These are phyloP conservation scores for Scleroderma bovista DNA, from an alignment of 768 basidiomycete species.

Conservation along the genomic window DNA sequence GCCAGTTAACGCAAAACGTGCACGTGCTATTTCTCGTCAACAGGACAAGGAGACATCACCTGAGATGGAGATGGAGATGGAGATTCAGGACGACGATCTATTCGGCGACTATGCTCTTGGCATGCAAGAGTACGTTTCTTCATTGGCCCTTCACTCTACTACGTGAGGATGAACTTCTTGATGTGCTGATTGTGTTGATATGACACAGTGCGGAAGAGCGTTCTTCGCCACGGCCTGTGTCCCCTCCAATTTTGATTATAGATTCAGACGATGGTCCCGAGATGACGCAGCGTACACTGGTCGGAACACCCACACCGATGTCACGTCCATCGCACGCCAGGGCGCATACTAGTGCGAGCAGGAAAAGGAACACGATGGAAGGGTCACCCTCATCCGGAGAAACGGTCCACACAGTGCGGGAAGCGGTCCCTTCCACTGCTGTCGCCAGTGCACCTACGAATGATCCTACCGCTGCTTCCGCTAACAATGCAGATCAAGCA, in stretches of 20 bases:
- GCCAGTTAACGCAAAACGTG: background rate
- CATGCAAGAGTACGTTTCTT: conserved; percentile 9
- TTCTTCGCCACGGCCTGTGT: background rate
- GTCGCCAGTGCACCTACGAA: too few species aligned
- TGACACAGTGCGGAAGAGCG: background rate
- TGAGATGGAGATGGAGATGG: too few species aligned
- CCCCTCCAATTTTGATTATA: too few species aligned
- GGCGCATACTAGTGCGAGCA: too few species aligned
- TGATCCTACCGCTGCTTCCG: too few species aligned
- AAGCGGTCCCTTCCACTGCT: too few species aligned
- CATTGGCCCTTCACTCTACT: background rate
- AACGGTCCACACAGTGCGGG: too few species aligned
- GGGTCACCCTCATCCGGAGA: too few species aligned
- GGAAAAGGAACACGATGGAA: too few species aligned
- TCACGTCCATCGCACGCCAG: conserved; percentile 3
- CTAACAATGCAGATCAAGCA: too few species aligned
- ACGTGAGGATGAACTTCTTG: too few species aligned
- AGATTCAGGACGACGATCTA: conserved; percentile 13
- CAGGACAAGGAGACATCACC: background rate
- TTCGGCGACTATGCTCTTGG: conserved; percentile 14
- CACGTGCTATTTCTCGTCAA: background rate
- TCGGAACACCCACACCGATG: too few species aligned
- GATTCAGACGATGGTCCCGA: conserved; percentile 4
- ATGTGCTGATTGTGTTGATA: background rate
- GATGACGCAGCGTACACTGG: conserved; percentile 22